Percentiles rank a stretch among this genome's conserved stretches.
Conservation (phyloP, 768 basidiomycete genomes). For the Lentinula sp. region DNA sequence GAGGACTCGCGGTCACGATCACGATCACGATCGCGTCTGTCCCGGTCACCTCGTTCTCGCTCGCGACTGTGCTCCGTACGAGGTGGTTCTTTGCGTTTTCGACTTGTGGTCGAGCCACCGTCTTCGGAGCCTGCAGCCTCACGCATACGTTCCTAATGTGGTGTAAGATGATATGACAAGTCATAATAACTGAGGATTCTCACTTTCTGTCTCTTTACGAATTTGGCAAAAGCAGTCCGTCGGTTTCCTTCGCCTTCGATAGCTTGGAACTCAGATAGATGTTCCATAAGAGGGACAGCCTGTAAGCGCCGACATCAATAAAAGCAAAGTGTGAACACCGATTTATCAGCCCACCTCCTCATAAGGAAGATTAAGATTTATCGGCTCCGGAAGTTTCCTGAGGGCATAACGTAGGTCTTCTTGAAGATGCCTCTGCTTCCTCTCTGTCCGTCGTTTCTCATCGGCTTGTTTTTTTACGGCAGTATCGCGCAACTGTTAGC, state of each 20-base stretch:
- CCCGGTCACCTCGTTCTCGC: constrained; percentile 34
- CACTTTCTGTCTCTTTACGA: constrained; percentile 87
- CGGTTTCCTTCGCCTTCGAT: constrained; percentile 85
- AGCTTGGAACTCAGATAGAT: constrained; percentile 82
- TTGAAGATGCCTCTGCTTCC: constrained; percentile 79
- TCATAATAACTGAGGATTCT: constrained; percentile 10
- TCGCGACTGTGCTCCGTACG: constrained; percentile 46
- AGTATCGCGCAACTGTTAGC: constrained; percentile 58
- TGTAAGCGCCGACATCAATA: constrained; percentile 21
- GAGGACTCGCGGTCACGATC: constrained; percentile 26
- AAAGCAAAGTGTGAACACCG: background rate
- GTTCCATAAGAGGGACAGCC: constrained; percentile 71
- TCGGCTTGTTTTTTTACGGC: constrained; percentile 75
- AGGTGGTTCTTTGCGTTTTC: constrained; percentile 72
- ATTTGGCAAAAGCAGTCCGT: constrained; percentile 80
- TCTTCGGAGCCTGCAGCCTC: constrained; percentile 71
- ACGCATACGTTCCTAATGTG: constrained; percentile 67
- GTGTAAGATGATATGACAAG: background rate
- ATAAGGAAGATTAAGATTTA: constrained; percentile 70
- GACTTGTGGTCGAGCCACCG: constrained; percentile 74
- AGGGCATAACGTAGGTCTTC: constrained; percentile 96
- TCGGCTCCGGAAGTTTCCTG: constrained; percentile 78
- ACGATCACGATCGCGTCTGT: constrained; percentile 25
- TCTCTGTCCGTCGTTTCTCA: constrained; percentile 81
- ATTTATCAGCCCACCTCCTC: constrained; percentile 59